phyloP scores from a whole-genome alignment of 768 basidiomycete species.

The Tricholomella constricta region DNA sequence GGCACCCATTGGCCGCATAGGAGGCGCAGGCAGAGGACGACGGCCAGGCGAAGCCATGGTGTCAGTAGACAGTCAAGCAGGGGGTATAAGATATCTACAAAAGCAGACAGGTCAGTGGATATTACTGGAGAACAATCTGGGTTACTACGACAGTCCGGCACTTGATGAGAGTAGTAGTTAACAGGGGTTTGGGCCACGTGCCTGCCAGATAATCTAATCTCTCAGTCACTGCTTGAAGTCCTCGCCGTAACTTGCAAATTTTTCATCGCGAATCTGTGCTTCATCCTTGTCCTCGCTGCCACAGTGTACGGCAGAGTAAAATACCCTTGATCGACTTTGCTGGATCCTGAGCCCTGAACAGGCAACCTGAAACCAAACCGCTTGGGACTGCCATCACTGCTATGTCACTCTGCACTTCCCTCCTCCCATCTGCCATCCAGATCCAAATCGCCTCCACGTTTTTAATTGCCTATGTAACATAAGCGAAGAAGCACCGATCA shows the following conservation, averaged over 20 bases:
- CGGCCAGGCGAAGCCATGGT: conserved; percentile 9
- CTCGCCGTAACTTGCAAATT: not conserved
- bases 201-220: conserved; percentile 15
- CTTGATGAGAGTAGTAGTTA: conserved; percentile 12
- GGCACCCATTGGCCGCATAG: conserved; percentile 26
- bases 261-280: conserved; percentile 3
- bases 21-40: conserved; percentile 32
- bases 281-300: not conserved
- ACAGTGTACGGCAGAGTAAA: conserved; percentile 6
- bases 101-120: not conserved
- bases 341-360: conserved; percentile 15
- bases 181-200: conserved; percentile 13
- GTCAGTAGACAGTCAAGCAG: not conserved
- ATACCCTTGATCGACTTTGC: conserved; percentile 18
- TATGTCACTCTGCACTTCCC: not conserved
- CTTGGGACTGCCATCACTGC: not conserved
- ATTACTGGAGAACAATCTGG: not conserved
- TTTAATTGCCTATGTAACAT: conserved; percentile 20
- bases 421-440: conserved; percentile 19
- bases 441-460: conserved; percentile 24
- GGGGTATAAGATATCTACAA: not conserved
- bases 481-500: conserved; percentile 28
- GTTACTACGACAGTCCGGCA: conserved; percentile 1
- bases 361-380: conserved; percentile 14
- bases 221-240: not conserved